phyloP scores from a whole-genome alignment of 306 rosid species.

The Cicer yamashitae region DNA sequence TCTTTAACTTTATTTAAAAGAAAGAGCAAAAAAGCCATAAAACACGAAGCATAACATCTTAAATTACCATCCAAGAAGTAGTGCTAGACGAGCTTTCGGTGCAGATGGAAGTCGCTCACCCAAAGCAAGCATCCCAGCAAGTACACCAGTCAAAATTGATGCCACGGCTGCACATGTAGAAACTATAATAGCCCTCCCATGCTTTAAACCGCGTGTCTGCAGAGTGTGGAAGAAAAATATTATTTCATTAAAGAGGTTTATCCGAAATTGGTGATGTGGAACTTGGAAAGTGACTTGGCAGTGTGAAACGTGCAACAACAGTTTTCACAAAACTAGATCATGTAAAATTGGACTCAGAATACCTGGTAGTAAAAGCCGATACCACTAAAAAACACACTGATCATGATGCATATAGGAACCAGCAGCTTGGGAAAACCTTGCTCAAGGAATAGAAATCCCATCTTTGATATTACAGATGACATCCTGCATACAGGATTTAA shows the following conservation, averaged over 20 bases:
- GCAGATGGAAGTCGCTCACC: slow-evolving; percentile 91
- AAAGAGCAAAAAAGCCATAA: neutral
- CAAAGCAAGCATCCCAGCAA: slow-evolving; percentile 98
- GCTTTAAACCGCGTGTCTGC: slow-evolving; percentile 95
- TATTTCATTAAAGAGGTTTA: slow-evolving; percentile 21
- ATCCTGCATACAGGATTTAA: slow-evolving; percentile 65
- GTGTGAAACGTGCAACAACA: slow-evolving; percentile 32
- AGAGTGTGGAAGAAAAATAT: slow-evolving; percentile 28
- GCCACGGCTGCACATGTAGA: slow-evolving; percentile 98
- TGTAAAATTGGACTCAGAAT: slow-evolving; percentile 25
- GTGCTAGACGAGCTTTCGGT: slow-evolving; percentile 75
- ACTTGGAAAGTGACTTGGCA: slow-evolving; percentile 17
- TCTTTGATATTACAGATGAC: slow-evolving; percentile 96
- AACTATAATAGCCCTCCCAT: slow-evolving; percentile 90
- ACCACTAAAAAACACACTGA: slow-evolving; percentile 79
- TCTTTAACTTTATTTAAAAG: neutral
- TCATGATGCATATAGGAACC: slow-evolving; percentile 77
- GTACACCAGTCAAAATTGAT: slow-evolving; percentile 91
- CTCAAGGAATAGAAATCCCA: slow-evolving; percentile 91
- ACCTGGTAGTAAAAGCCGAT: slow-evolving; percentile 96
- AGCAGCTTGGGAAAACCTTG: slow-evolving; percentile 83
- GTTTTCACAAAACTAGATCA: slow-evolving; percentile 28
- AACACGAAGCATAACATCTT: slow-evolving; percentile 31
- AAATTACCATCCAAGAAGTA: slow-evolving; percentile 93
- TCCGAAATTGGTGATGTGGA: slow-evolving; percentile 27